Conservation (phyloP, 176 grass and related monocot species). For the Urochloa ruziziensis region DNA sequence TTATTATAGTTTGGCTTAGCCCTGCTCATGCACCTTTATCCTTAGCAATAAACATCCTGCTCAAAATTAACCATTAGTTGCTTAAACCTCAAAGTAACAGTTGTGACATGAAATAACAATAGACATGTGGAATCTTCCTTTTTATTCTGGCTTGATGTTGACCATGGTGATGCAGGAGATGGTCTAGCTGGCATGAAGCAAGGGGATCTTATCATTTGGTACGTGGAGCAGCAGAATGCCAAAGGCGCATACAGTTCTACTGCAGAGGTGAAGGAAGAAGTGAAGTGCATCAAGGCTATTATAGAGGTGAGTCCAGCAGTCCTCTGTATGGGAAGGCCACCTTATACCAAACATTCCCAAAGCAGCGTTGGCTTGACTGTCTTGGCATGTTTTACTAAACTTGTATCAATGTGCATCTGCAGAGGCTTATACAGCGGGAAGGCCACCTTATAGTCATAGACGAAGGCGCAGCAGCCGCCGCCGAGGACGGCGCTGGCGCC, state of each 20-base stretch:
- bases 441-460: conserved; percentile 97
- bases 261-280: conserved; percentile 94
- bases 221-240: conserved; percentile 90
- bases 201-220: conserved; percentile 93
- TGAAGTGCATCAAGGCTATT: conserved; percentile 89
- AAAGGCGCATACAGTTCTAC: conserved; percentile 72
- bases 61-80: not conserved
- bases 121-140: not conserved
- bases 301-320: conserved; percentile 61
- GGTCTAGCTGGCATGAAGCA: conserved; percentile 96
- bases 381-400: not conserved
- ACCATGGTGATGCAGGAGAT: conserved; percentile 43
- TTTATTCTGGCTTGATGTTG: not conserved
- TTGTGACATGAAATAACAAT: too few relatives aligned
- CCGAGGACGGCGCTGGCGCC: conserved; percentile 27
- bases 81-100: not conserved
- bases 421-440: conserved; percentile 94
- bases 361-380: not conserved
- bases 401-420: conserved; percentile 29
- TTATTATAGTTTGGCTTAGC: not conserved
- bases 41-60: not conserved
- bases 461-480: conserved; percentile 43
- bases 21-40: not conserved
- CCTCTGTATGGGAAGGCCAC: not conserved
- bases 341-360: too few relatives aligned